phyloP scores from a whole-genome alignment of 2,329 filamentous ascomycete genomes.

The Penicillium freii region DNA sequence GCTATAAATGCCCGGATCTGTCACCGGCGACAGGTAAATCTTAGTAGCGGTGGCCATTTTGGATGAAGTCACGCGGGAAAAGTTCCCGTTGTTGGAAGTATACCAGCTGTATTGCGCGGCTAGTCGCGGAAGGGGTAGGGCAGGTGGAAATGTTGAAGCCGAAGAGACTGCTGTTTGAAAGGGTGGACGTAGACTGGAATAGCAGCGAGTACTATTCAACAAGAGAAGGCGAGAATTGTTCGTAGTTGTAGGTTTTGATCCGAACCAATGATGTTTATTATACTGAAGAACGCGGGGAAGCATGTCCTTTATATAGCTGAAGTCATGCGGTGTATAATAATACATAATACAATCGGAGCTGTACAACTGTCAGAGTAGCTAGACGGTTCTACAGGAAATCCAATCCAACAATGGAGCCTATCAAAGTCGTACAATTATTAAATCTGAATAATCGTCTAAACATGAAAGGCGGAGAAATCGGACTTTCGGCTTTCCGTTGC shows the following conservation, averaged over 20 bases:
- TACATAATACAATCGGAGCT: background rate
- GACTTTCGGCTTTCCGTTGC: constrained; percentile 8
- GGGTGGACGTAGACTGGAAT: background rate
- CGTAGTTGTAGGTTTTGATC: background rate
- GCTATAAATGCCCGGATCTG: constrained; percentile 49
- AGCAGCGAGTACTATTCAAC: background rate
- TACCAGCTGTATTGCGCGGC: background rate
- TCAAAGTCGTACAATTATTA: constrained; percentile 10
- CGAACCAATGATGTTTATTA: background rate
- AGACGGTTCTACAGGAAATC: background rate
- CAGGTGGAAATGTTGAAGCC: background rate
- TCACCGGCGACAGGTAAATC: constrained; percentile 45
- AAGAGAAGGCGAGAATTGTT: background rate
- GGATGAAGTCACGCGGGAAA: background rate
- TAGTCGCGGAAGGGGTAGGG: constrained; percentile 1
- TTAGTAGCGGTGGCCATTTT: constrained; percentile 52
- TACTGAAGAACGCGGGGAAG: background rate
- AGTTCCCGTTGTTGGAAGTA: background rate
- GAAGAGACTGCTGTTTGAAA: background rate
- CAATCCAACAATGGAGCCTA: constrained; percentile 8
- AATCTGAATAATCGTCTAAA: background rate
- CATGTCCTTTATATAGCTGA: constrained; percentile 4
- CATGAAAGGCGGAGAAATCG: constrained; percentile 13
- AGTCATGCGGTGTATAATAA: background rate
- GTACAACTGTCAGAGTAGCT: background rate